These are phyloP conservation scores for Plasmodium inui DNA, from an alignment of 169 alveolate genomes.

Conservation along the genomic window DNA sequence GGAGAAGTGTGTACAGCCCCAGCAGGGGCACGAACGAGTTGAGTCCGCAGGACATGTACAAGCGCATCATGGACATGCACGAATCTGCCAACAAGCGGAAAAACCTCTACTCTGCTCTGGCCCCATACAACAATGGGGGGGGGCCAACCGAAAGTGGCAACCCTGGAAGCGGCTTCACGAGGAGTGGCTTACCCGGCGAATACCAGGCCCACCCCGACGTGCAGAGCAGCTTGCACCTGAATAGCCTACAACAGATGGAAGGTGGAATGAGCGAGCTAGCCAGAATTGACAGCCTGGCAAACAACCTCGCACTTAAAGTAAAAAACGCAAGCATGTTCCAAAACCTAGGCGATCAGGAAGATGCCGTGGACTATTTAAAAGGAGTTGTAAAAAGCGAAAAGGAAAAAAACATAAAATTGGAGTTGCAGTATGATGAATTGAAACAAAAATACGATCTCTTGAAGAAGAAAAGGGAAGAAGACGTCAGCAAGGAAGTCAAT, in stretches of 20 bases:
- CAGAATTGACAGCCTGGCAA: constrained; percentile 14
- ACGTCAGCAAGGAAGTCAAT: neutral
- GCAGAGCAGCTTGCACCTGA: neutral
- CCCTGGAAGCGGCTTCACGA: neutral
- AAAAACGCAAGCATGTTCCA: constrained; percentile 21
- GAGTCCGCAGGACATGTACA: neutral
- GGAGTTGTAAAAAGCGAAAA: constrained; percentile 36
- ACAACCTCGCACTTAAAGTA: constrained; percentile 10
- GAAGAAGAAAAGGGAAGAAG: constrained; percentile 49
- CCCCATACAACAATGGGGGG: neutral
- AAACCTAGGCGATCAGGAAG: constrained; percentile 7
- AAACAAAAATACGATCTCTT: constrained; percentile 52
- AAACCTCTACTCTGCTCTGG: constrained; percentile 6
- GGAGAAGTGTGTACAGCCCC: neutral
- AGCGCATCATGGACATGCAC: neutral
- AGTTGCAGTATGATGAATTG: constrained; percentile 53
- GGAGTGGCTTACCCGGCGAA: neutral
- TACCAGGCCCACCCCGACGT: neutral
- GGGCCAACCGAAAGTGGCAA: neutral
- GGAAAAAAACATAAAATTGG: constrained; percentile 50
- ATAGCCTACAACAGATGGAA: neutral
- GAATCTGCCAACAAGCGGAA: neutral
- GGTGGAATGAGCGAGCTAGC: neutral
- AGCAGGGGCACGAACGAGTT: neutral
- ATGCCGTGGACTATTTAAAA: constrained; percentile 41